Evolutionary conservation across 345 rosid genomes (phyloP).

Genomic region (Dipteronia sinensis): DNA sequence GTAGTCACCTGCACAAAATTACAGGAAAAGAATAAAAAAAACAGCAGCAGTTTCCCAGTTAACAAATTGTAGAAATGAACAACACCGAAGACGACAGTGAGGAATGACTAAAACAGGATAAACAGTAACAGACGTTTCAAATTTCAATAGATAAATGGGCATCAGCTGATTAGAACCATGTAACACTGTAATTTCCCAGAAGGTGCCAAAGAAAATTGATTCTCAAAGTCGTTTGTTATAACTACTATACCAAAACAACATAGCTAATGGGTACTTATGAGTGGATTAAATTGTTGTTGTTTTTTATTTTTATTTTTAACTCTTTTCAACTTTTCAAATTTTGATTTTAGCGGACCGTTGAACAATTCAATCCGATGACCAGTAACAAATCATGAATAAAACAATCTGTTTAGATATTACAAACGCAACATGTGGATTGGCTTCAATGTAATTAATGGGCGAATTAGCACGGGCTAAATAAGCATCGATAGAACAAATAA

Average conservation of each 20-base stretch:
- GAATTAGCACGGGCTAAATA: not conserved
- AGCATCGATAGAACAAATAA: not conserved
- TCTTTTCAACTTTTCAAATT: no score
- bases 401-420: not conserved
- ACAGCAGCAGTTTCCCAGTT: no score
- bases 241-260: not conserved
- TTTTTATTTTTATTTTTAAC: no score
- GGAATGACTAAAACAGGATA: not conserved
- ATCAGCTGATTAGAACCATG: not conserved
- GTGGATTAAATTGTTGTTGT: not conserved
- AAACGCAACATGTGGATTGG: no score
- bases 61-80: not conserved
- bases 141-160: not conserved
- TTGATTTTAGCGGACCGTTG: not conserved
- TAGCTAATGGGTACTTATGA: not conserved
- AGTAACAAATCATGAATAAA: not conserved
- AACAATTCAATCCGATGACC: not conserved
- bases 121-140: not conserved
- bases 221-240: no score
- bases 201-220: no score
- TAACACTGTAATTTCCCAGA: not conserved
- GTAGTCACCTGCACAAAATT: constrained; percentile 59
- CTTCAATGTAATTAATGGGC: not conserved
- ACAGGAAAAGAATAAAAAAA: not conserved
- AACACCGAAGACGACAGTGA: not conserved